Base-by-base conservation (phyloP, 2,329 filamentous ascomycete species). In the Alternaria sp. region DNA sequence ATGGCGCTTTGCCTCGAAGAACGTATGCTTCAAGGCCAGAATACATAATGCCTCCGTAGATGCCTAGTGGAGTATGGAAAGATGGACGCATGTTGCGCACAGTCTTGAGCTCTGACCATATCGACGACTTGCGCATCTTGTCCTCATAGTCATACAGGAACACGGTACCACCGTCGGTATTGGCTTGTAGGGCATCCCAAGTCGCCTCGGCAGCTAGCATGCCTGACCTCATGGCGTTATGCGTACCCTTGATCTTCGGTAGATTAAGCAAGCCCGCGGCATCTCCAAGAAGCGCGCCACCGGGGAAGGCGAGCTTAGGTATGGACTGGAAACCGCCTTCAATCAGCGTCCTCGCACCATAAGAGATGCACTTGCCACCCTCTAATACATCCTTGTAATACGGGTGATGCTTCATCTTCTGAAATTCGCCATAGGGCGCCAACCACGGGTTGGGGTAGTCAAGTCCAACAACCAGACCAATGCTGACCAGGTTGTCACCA, bases 361-460 rank as follows among this genome's bases (percentile, higher is more conserved):
- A 99, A 0, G 95, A 97, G 67, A 99, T 93, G 79, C 95, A 98
- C 83, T 97, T 97, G 68, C 95, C 95, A 61, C 94, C 94, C 79
- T 98, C 92, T n/a, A 99, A 86, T 18, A 94, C 89, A 5, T 88
- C 85, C 67, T 85, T 89, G 84, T 96, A 98, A 51, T 96, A 82
- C n/a, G 95, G 94, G 79, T 99, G 95, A 71, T 94, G 91, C 85
- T 99, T 99, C 85, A 99, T 90, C 84, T 97, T 97, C 80, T 99
- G 95, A 79, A 99, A 99, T 78, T 99, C 95, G 59, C 89, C 88
- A 77, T 98, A 99, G 0, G 95, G 95, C 4, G 94, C 95, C 57
- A 98, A 81, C 93, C 94, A 99, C 0, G 95, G 95, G 80, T 99
- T 99, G 43, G 92, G 86, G 79, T 99, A 99, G 83, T 99, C 95